Percentiles rank a stretch among this genome's conserved stretches.
Conservation (phyloP, 2,329 filamentous ascomycete genomes). For the Endothia cerciana region DNA sequence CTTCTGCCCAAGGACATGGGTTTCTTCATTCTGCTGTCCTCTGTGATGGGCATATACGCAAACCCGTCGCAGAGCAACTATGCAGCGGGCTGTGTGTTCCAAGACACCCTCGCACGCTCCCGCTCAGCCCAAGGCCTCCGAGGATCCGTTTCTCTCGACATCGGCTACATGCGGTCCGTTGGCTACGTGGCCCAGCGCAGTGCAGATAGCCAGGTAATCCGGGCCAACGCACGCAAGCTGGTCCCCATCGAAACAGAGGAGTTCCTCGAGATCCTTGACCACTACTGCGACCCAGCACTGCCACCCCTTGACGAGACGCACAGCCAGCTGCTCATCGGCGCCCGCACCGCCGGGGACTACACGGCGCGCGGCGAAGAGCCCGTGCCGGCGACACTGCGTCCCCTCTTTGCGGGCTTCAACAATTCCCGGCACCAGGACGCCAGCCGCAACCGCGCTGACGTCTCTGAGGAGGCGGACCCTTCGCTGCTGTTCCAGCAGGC, state of each 20-base stretch:
- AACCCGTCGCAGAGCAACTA: constrained; percentile 36
- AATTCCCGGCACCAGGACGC: background rate
- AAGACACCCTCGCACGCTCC: constrained; percentile 38
- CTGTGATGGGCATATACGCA: constrained; percentile 34
- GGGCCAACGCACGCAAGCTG: constrained; percentile 29
- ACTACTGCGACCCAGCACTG: constrained; percentile 28
- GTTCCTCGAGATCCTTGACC: constrained; percentile 32
- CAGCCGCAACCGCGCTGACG: constrained; percentile 10
- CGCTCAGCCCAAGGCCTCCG: constrained; percentile 29
- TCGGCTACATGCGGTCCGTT: constrained; percentile 33
- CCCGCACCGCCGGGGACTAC: too few species aligned
- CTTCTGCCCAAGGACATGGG: constrained; percentile 33
- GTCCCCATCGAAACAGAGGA: constrained; percentile 34
- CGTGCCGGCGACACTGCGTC: constrained; percentile 24
- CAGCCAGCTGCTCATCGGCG: too few species aligned
- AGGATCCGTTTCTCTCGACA: constrained; percentile 30
- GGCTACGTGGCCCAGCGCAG: constrained; percentile 33
- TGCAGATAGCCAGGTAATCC: constrained; percentile 19
- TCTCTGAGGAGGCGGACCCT: background rate
- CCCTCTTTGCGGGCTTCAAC: constrained; percentile 28
- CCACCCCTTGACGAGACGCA: background rate
- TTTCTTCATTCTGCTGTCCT: constrained; percentile 39
- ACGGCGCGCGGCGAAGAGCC: constrained; percentile 9
- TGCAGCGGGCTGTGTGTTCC: constrained; percentile 39
- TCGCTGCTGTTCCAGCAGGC: constrained; percentile 23